Base-by-base conservation (phyloP, 2,329 filamentous ascomycete genomes). In the Paramyrothecium sp. region DNA sequence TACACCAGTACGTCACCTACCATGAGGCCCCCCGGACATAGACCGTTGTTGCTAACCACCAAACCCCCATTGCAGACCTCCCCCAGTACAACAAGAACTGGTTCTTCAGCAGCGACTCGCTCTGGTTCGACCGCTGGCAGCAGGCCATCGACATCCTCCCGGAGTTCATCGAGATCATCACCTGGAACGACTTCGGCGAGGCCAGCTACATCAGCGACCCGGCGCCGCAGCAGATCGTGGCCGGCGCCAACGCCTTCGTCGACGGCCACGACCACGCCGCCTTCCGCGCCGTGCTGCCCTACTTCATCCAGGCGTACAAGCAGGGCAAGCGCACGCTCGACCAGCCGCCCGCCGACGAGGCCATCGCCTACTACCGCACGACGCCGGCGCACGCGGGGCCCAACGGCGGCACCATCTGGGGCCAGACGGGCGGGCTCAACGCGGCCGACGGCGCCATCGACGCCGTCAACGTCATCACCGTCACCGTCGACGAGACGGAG, bases 51-150 rank as follows among this genome's bases (percentile, higher is more conserved):
- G n/a, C n/a, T n/a, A n/a, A n/a, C n/a, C n/a, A n/a, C n/a, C n/a
- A n/a, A n/a, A n/a, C n/a, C n/a, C n/a, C n/a, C n/a, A n/a, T 16
- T 7, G 4, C n/a, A 64, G 62, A 85, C 57, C 71, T 87, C 3
- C 79, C 82, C 0, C 72, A 74, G 7, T 87, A 78, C 63, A 69
- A 73, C 47, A 88, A 88, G 71, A 85, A 86, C 65, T 89, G 85
- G 84, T 73, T 87, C 7, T 89, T 82, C 76, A 77, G 78, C 21
- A 82, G 83, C n/a, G 85, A 88, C 61, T 74, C 80, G 56, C 69
- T 88, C 13, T 89, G 86, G 84, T 79, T 77, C 59, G 74, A 83
- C 55, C 80, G 85, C 10, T 88, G 85, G 85, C 70, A 76, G 11
- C 64, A 76, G 79, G 54, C 86, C 72, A 73, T 78, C 72, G 19